Conservation (phyloP, 306 rosid genomes). For the Sphenostylis stenocarpa region DNA sequence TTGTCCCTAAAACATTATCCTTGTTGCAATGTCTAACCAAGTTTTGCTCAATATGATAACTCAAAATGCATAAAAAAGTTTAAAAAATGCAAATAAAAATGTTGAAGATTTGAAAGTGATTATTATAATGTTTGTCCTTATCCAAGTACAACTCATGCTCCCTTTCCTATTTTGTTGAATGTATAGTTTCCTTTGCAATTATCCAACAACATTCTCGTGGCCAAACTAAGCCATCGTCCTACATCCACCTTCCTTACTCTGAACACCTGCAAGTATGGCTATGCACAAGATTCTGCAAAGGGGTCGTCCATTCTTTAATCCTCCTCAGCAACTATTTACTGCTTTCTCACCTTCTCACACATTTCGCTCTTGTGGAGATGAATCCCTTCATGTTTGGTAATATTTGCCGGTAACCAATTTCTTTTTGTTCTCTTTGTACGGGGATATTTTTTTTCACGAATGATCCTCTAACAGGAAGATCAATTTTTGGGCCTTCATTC, state of each 20-base stretch:
- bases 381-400: slow-evolving; percentile 26
- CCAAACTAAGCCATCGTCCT: background rate
- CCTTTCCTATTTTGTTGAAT: background rate
- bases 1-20: no score
- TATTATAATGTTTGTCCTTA: background rate
- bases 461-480: background rate
- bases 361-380: background rate
- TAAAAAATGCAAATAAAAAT: no score
- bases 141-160: background rate
- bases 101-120: background rate
- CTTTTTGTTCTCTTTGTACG: background rate
- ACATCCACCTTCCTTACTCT: background rate
- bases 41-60: no score
- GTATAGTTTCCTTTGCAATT: background rate
- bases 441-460: background rate
- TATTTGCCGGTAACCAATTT: background rate
- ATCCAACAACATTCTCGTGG: background rate
- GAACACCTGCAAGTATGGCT: background rate
- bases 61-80: no score
- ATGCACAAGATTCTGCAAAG: slow-evolving; percentile 24
- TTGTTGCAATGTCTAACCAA: no score
- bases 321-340: background rate
- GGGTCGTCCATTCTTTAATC: slow-evolving; percentile 14
- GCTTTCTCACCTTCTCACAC: background rate
- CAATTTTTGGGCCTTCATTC: background rate